A percentile compares a stretch with the other conserved stretches of the same genome.
Evolutionary conservation across 768 basidiomycete genomes (phyloP).

Genomic region (Kwoniella mangroviensis): DNA sequence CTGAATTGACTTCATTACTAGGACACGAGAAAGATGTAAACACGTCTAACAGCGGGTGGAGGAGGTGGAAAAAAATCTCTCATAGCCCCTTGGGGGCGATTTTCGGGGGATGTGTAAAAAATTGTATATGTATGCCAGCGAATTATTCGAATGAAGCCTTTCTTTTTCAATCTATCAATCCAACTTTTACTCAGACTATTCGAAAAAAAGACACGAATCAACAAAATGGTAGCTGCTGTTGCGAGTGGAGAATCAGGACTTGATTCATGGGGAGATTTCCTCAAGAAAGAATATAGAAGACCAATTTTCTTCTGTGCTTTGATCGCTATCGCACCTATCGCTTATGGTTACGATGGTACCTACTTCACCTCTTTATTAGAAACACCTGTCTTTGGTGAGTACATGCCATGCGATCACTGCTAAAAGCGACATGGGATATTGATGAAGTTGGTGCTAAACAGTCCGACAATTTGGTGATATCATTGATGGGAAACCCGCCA

Average conservation of each 20-base stretch:
- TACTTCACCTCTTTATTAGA: slow-evolving; percentile 53
- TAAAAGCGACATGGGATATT: too few species aligned
- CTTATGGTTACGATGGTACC: slow-evolving; percentile 49
- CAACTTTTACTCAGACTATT: too few species aligned
- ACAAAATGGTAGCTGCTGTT: slow-evolving; percentile 33
- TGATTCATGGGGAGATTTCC: slow-evolving; percentile 21
- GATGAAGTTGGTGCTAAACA: background rate
- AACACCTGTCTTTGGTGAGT: slow-evolving; percentile 41
- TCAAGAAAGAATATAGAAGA: slow-evolving; percentile 35
- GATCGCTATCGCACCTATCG: slow-evolving; percentile 33
- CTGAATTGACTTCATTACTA: too few species aligned
- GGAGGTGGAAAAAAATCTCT: background rate
- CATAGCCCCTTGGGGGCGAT: background rate
- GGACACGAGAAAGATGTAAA: background rate
- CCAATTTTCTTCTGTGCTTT: slow-evolving; percentile 34
- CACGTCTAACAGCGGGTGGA: background rate
- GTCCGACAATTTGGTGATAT: slow-evolving; percentile 42
- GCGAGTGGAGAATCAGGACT: slow-evolving; percentile 15
- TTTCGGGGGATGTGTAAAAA: background rate
- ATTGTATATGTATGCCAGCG: background rate
- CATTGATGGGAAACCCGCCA: slow-evolving; percentile 24
- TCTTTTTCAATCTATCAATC: too few species aligned
- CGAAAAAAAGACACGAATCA: too few species aligned
- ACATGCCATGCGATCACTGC: too few species aligned
- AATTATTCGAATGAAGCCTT: background rate